Percentiles rank a stretch among this genome's conserved stretches.
phyloP scores from a whole-genome alignment of 768 basidiomycete genomes.

The Suillus alpinus region DNA sequence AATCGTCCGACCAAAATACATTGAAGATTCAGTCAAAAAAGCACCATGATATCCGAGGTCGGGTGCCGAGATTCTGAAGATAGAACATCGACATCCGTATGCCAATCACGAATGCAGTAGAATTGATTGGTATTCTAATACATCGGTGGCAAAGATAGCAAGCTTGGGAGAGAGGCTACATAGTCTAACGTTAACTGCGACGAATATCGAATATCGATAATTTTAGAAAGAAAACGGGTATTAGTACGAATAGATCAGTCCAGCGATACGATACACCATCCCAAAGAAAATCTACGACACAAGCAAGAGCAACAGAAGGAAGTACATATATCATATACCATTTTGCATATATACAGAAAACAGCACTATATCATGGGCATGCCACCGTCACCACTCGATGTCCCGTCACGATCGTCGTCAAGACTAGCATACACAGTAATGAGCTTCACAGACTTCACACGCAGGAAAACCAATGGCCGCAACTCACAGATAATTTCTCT shows the following conservation, averaged over 20 bases:
- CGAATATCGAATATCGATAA: slow-evolving; percentile 11
- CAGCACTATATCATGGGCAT: slow-evolving; percentile 31
- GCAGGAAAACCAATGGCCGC: background rate
- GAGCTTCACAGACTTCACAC: slow-evolving; percentile 9
- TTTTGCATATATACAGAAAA: background rate
- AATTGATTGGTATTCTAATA: background rate
- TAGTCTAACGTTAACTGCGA: background rate
- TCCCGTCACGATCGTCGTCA: slow-evolving; percentile 69
- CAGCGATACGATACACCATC: background rate
- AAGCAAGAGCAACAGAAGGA: slow-evolving; percentile 1
- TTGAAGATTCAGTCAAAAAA: background rate
- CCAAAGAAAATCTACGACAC: slow-evolving; percentile 4
- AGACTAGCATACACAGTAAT: slow-evolving; percentile 38
- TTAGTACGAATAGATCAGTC: background rate
- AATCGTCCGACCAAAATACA: background rate
- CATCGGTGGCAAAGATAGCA: slow-evolving; percentile 14
- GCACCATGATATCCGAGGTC: background rate
- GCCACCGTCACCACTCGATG: slow-evolving; percentile 52
- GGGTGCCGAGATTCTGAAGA: background rate
- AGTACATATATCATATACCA: background rate
- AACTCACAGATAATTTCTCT: slow-evolving; percentile 80
- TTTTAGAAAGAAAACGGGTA: background rate
- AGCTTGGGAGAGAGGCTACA: slow-evolving; percentile 7
- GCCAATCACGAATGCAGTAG: background rate
- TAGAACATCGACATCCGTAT: background rate